phyloP scores from a whole-genome alignment of 73 alveolate genomes.

The Paramecium tetraurelia region DNA sequence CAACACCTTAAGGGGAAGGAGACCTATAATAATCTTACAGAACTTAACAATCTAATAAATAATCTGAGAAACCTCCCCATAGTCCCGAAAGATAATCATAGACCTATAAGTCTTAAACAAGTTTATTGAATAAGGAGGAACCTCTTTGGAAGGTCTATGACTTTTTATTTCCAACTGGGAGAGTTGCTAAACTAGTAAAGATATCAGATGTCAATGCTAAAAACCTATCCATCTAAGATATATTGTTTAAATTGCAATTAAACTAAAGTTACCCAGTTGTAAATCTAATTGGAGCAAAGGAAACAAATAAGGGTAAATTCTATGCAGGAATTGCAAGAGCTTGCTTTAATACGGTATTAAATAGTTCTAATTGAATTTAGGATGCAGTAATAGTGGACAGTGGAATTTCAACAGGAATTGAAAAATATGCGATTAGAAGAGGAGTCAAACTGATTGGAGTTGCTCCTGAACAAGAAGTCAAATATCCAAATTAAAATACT shows the following conservation, averaged over 20 bases:
- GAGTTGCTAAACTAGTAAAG: constrained; percentile 82
- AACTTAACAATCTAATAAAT: not conserved
- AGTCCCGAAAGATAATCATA: not conserved
- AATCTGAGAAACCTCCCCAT: not conserved
- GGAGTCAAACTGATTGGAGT: constrained; percentile 57
- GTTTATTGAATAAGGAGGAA: not conserved
- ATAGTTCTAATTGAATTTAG: not conserved
- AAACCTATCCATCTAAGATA: constrained; percentile 38
- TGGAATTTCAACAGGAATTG: constrained; percentile 91
- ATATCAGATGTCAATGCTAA: constrained; percentile 42
- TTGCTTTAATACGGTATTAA: constrained; percentile 79
- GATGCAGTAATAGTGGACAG: constrained; percentile 94
- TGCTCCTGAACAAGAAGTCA: constrained; percentile 59
- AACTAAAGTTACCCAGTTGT: constrained; percentile 71
- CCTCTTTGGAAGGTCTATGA: constrained; percentile 87
- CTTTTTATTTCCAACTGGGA: constrained; percentile 96
- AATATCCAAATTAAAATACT: constrained; percentile 40
- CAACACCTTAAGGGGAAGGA: constrained; percentile 17
- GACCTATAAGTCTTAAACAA: not conserved
- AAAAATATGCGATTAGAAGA: constrained; percentile 53
- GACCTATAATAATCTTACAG: not conserved
- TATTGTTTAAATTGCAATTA: constrained; percentile 31
- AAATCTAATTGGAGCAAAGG: constrained; percentile 90
- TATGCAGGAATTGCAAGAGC: constrained; percentile 97
- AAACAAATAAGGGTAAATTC: constrained; percentile 82